Evolutionary conservation across 441 rosid genomes (phyloP).

Genomic region (Adansonia gregorii): DNA sequence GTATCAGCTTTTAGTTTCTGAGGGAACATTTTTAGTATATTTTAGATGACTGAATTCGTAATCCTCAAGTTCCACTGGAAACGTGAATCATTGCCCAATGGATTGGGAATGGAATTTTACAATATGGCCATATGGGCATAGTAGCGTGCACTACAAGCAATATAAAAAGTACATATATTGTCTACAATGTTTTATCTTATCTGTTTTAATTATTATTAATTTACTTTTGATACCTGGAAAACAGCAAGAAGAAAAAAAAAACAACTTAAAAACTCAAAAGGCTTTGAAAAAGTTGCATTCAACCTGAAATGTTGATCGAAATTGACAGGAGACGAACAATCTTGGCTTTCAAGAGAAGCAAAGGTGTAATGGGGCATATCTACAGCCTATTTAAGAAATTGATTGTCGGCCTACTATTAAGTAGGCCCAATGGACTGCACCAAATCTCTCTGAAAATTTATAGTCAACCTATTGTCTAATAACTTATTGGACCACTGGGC

Average conservation of each 20-base stretch:
- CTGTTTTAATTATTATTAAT: neutral
- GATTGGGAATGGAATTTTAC: slow-evolving; percentile 21
- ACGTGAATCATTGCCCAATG: neutral
- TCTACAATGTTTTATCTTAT: neutral
- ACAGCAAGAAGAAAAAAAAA: neutral
- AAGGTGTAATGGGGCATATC: neutral
- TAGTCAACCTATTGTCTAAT: neutral
- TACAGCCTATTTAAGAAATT: neutral
- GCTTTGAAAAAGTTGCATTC: neutral
- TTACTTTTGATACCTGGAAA: neutral
- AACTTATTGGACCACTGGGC: neutral
- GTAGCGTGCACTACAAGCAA: neutral
- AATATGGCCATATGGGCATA: neutral
- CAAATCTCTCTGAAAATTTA: neutral
- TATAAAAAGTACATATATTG: neutral
- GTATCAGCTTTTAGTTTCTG: neutral
- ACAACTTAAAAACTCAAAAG: neutral
- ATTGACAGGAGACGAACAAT: neutral
- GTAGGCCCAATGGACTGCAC: neutral
- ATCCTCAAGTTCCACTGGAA: neutral
- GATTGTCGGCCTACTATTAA: neutral
- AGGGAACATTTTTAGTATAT: neutral
- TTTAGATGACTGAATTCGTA: slow-evolving; percentile 13
- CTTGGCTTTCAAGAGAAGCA: neutral
- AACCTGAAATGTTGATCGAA: neutral